Conservation (phyloP, 176 grass and related monocot genomes). For the Oryza glumipatula region DNA sequence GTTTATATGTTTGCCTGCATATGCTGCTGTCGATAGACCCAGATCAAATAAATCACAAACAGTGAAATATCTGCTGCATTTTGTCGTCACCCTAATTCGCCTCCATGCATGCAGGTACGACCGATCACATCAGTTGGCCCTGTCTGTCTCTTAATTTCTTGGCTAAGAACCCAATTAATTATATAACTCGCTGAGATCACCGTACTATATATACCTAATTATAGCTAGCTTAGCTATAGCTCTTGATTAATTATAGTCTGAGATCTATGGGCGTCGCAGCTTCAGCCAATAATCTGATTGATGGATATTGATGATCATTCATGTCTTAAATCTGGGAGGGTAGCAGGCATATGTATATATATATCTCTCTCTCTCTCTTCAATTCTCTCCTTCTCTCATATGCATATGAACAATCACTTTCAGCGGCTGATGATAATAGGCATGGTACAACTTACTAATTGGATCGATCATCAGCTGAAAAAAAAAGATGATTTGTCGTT, state of each 20-base stretch:
- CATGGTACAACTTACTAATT: not conserved
- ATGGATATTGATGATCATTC: not conserved
- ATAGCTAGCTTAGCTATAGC: not conserved
- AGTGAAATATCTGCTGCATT: constrained; percentile 22
- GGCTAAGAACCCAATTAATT: not conserved
- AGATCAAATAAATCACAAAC: not conserved
- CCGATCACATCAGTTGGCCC: constrained; percentile 21
- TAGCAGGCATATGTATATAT: not conserved
- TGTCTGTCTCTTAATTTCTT: not conserved
- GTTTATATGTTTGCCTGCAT: not conserved
- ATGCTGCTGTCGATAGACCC: not conserved
- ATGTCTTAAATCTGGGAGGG: not conserved
- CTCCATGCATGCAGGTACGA: not conserved
- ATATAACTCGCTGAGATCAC: not conserved
- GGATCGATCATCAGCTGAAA: not conserved
- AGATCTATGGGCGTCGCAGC: not conserved
- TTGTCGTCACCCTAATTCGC: not conserved
- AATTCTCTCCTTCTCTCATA: not conserved
- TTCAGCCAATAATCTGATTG: not conserved
- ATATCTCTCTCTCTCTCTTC: not conserved
- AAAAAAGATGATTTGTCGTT: not conserved
- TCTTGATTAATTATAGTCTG: not conserved
- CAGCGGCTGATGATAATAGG: not conserved
- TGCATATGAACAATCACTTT: not conserved
- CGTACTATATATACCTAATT: not conserved